phyloP scores from a whole-genome alignment of 164 flowering plant species.

The Dillenia turbinata region DNA sequence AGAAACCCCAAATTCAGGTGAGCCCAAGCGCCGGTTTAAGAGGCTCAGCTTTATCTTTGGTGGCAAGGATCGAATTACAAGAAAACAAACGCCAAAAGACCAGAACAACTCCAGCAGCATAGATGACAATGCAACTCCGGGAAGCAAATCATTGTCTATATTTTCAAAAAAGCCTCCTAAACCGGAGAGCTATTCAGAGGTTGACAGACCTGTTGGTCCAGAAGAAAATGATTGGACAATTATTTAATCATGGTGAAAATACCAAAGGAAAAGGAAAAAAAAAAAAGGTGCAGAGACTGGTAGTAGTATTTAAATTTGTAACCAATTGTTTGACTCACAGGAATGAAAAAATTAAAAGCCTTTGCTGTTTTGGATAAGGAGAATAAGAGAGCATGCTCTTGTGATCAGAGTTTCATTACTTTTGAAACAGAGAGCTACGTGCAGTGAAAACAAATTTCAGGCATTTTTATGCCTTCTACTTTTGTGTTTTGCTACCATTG shows the following conservation, averaged over 20 bases:
- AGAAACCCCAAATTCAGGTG: constrained; percentile 36
- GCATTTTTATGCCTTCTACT: no score
- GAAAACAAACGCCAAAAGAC: constrained; percentile 29
- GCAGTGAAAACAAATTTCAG: no score
- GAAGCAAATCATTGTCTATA: constrained; percentile 36
- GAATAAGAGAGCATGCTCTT: no score
- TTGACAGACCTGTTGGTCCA: constrained; percentile 22
- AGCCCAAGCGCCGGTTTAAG: constrained; percentile 54
- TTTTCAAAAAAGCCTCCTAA: constrained; percentile 67
- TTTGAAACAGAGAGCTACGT: no score
- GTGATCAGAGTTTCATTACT: no score
- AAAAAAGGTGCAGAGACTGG: no score
- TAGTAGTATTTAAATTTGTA: no score
- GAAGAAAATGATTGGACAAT: constrained; percentile 59
- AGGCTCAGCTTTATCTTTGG: constrained; percentile 56
- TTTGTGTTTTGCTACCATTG: constrained; percentile 2
- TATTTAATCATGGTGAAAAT: constrained; percentile 24
- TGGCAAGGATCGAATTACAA: constrained; percentile 41
- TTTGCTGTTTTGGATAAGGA: no score
- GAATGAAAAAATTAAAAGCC: no score
- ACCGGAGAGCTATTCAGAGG: constrained; percentile 24
- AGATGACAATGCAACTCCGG: constrained; percentile 18
- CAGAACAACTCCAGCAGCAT: constrained; percentile 26
- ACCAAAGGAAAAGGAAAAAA: background rate
- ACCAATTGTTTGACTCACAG: no score